Conservation (phyloP, 2,329 filamentous ascomycete genomes). For the Gaeumannomyces tritici region DNA sequence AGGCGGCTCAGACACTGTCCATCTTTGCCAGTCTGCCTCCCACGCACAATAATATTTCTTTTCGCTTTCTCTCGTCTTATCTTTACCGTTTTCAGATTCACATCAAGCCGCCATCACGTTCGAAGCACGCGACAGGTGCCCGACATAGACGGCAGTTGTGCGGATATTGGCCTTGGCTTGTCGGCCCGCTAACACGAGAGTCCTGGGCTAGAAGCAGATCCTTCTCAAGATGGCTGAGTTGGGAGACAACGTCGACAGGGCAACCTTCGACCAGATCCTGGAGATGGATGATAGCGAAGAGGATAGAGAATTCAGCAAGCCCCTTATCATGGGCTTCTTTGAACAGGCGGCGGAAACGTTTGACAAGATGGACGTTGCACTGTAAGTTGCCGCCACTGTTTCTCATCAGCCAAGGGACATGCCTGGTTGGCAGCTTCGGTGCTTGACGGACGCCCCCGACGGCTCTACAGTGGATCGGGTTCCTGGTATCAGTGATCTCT, state of each 20-base stretch:
- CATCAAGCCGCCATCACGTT: background rate
- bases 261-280: slow-evolving; percentile 87
- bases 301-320: slow-evolving; percentile 77
- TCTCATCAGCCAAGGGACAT: background rate
- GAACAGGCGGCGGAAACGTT: slow-evolving; percentile 85
- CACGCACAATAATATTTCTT: background rate
- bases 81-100: background rate
- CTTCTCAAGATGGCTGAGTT: slow-evolving; percentile 38
- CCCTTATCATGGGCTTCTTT: slow-evolving; percentile 88
- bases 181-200: background rate
- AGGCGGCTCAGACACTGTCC: background rate
- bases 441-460: too few relatives aligned
- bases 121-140: background rate
- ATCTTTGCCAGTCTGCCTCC: background rate
- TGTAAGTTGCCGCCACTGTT: slow-evolving; percentile 52
- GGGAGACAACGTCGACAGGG: slow-evolving; percentile 66
- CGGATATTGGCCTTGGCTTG: background rate
- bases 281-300: slow-evolving; percentile 94
- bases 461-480: background rate
- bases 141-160: background rate
- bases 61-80: background rate
- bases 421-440: background rate
- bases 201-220: background rate
- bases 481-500: too few relatives aligned
- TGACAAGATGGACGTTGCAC: slow-evolving; percentile 65